A percentile compares a stretch with the other conserved stretches of the same genome.
Evolutionary conservation across 1,284 basidiomycete genomes (phyloP).

Genomic region (Boletus hoseneyae): DNA sequence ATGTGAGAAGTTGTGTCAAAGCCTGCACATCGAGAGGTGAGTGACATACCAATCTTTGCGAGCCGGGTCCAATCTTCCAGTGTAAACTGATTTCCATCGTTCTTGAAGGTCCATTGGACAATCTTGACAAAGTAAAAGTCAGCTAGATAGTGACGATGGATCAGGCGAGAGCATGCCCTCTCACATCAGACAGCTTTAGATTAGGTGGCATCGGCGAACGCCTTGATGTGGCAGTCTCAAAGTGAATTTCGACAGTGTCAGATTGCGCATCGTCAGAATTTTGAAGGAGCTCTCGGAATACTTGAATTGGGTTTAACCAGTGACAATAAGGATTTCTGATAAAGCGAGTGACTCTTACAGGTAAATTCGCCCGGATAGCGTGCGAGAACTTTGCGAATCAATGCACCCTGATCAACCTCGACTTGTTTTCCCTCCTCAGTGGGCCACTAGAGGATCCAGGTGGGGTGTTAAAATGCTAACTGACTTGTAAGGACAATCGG

Average conservation of each 20-base stretch:
- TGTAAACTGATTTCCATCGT: conserved; percentile 79
- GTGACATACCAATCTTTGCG: conserved; percentile 72
- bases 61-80: conserved; percentile 82
- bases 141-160: background rate
- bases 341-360: background rate
- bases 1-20: background rate
- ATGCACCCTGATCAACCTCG: conserved; percentile 87
- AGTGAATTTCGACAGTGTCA: conserved; percentile 73
- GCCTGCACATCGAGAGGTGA: background rate
- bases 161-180: background rate
- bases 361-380: conserved; percentile 93
- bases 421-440: background rate
- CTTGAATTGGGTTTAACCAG: conserved; percentile 33
- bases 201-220: background rate
- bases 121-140: conserved; percentile 39
- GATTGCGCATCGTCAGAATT: conserved; percentile 94
- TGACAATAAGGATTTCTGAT: background rate
- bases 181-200: background rate
- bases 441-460: background rate
- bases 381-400: conserved; percentile 90
- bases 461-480: background rate
- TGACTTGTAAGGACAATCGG: background rate
- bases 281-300: conserved; percentile 88
- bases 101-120: conserved; percentile 76
- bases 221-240: conserved; percentile 39